A percentile compares a stretch with the other conserved stretches of the same genome.
These are phyloP conservation scores for Pichia sp. DNA, from an alignment of 1,139 yeast species.

Conservation along the genomic window DNA sequence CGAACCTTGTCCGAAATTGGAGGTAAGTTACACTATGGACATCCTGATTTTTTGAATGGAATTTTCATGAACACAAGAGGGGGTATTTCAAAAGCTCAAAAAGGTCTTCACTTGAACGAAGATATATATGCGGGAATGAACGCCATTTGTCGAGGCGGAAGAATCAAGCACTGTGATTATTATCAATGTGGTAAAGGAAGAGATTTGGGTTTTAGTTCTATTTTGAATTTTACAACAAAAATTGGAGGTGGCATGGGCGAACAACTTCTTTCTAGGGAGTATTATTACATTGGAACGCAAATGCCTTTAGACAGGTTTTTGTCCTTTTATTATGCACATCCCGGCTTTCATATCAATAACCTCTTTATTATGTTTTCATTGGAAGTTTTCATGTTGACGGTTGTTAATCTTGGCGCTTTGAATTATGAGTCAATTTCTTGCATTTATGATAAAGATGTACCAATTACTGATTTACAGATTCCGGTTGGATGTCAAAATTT, in stretches of 20 bases:
- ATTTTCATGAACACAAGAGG: slow-evolving; percentile 88
- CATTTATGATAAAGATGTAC: slow-evolving; percentile 41
- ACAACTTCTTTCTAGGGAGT: slow-evolving; percentile 77
- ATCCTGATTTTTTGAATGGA: slow-evolving; percentile 81
- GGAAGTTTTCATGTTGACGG: slow-evolving; percentile 58
- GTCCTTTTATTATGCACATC: slow-evolving; percentile 85
- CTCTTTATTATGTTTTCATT: slow-evolving; percentile 70
- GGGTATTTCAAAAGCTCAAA: slow-evolving; percentile 85
- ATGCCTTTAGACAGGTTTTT: slow-evolving; percentile 73
- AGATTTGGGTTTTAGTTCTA: slow-evolving; percentile 80
- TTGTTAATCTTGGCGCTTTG: slow-evolving; percentile 62
- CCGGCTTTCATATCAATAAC: slow-evolving; percentile 84
- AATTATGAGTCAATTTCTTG: slow-evolving; percentile 54
- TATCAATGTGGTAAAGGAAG: slow-evolving; percentile 90
- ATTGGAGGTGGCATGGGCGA: slow-evolving; percentile 97
- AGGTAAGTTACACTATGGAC: slow-evolving; percentile 86
- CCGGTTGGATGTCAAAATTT: slow-evolving; percentile 75
- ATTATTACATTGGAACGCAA: slow-evolving; percentile 71
- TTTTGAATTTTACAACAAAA: slow-evolving; percentile 75
- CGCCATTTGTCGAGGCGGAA: slow-evolving; percentile 73
- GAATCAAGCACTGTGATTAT: slow-evolving; percentile 82
- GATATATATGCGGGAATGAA: slow-evolving; percentile 91
- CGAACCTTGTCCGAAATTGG: slow-evolving; percentile 81
- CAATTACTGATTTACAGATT: slow-evolving; percentile 49
- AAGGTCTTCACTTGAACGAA: slow-evolving; percentile 77